Evolutionary conservation across 352 stramenopile species (phyloP), one percentile per base, ranked within the genome.

Genomic region (Globisporangium viniferum): DNA sequence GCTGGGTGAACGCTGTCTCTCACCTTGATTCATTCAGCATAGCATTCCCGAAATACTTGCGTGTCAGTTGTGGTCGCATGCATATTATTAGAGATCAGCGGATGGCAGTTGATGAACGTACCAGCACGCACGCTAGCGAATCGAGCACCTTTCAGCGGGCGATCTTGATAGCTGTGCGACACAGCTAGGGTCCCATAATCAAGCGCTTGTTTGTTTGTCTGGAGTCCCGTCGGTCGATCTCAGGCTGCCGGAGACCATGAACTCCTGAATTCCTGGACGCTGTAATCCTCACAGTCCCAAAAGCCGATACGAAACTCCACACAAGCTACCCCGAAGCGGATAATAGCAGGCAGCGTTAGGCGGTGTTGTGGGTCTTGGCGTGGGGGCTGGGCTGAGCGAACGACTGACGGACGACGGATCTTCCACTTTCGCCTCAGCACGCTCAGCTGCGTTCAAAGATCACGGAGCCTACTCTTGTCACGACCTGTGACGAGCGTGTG

Each of bases 381-480:
- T 24, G 35, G 36, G 36, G 15, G 24, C 27, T 55, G 41, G 39
- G 15, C 54, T 59, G 27, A 59, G 14, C 8, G 29, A 59, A 24
- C 51, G 51, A 7, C 22, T 57, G 27, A 10, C 24, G 53, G 5
- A 29, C 5, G 27, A 20, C 4, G 22, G 18, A 24, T 6, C 39
- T 64, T 24, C 35, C 39, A 51, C 59, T 64, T 53, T 20, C 39
- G 8, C 35, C 39, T n/a, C 57, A 29, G 44, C 2, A 53, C 49
- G 35, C 59, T 48, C 58, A 63, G 59, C 59, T 64, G 59, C 59
- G 39, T 27, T 4, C 59, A 57, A 2, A 35, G 36, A 64, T 36
- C 27, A 64, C 24, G 5, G 10, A 39, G 59, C 22, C 33, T 22
- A 56, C 59, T 56, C 59, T 41, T 56, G 24, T 56, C 59, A 64